Base-by-base conservation (phyloP, 345 rosid genomes). In the Pugionium dolabratum region DNA sequence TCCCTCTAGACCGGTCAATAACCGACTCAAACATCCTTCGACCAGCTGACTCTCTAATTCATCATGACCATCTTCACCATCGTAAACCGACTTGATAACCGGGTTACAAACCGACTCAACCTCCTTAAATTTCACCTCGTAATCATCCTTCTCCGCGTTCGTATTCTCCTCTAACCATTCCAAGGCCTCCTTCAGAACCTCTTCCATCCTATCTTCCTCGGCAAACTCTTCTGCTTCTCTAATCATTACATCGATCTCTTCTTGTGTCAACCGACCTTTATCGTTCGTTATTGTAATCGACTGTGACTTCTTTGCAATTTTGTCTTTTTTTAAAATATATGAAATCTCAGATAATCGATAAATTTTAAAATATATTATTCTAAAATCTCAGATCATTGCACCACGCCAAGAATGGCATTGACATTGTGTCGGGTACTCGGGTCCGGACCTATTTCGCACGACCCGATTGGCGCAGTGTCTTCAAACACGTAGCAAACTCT, bases 321-420 rank as follows among this genome's bases (percentile, higher is more conserved):
- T 84, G 68, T 87, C 94, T 69, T 77, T 18, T 18, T 18, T 18
- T 0, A 18, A 18, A 18, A 18, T 18, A 18, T 18, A 18, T 18
- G 18, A 18, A 18, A 18, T 18, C 18, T 18, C 18, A 18, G 18
- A 18, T 18, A 18, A 18, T 18, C 18, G 18, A 18, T 18, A 18
- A 18, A 18, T 18, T 18, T 18, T 0, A 18, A 18, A 18, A 18
- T 18, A 18, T 18, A 18, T 18, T 18, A 18, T 18, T 18, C 18
- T 18, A 18, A 18, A 18, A 18, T 18, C 18, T 18, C 18, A 18
- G 18, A 18, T 18, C 18, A 10, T 72, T 88, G 37, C 84, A 88
- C 25, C 91, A 81, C 30, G 96, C 88, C 56, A 88, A 86, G 62
- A 86, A 47, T 60, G 96, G 96, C 0, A 79, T 88, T 4, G 91